phyloP scores from a whole-genome alignment of 2,329 filamentous ascomycete species.

The Apiospora marii region DNA sequence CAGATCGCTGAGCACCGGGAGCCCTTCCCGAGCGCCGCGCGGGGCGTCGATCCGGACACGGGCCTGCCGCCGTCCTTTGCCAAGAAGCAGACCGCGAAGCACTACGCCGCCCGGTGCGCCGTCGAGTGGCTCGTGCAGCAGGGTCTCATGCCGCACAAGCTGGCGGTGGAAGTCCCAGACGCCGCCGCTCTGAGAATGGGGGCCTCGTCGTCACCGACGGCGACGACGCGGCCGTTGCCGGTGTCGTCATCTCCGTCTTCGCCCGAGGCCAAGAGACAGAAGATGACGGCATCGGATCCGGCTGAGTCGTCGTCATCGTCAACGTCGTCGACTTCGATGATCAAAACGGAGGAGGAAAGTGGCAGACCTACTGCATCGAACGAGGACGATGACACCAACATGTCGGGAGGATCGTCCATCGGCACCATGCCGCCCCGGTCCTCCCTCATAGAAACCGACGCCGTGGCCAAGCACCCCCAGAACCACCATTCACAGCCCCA shows the following conservation, averaged over 20 bases:
- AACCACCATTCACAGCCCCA: background rate
- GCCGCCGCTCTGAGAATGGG: background rate
- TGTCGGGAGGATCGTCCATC: background rate
- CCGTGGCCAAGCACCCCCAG: background rate
- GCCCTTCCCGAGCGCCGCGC: conserved; percentile 36
- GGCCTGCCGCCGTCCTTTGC: conserved; percentile 47
- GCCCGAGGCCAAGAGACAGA: conserved; percentile 4
- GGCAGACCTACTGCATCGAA: background rate
- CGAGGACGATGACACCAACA: background rate
- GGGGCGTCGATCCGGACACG: conserved; percentile 40
- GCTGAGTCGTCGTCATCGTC: background rate
- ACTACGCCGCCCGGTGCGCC: conserved; percentile 59
- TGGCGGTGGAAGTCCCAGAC: background rate
- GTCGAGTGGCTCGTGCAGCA: conserved; percentile 49
- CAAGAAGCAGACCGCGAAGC: conserved; percentile 62
- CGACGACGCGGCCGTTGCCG: background rate
- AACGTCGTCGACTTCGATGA: background rate
- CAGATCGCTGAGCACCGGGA: conserved; percentile 36
- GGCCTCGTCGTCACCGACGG: background rate
- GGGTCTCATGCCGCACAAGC: conserved; percentile 37
- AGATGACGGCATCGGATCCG: background rate
- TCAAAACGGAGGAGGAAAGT: background rate
- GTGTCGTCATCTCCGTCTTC: background rate
- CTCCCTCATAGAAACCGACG: background rate
- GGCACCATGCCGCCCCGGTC: background rate